Percentiles rank a stretch among this genome's conserved stretches.
phyloP scores from a whole-genome alignment of 768 basidiomycete genomes.

The Tephrocybe sp. region DNA sequence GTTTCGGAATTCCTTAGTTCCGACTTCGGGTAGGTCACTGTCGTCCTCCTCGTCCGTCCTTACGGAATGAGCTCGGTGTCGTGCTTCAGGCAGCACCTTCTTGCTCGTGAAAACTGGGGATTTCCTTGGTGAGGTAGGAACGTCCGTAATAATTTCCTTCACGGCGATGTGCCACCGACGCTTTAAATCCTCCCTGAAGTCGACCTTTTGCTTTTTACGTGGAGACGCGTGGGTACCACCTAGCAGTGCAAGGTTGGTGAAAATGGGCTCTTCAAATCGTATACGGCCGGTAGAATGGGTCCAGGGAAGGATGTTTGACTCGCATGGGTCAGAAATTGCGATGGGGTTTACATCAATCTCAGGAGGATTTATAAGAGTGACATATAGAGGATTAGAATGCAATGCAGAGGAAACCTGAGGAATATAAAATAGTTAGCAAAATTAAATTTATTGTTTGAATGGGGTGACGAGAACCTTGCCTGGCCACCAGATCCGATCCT shows the following conservation, averaged over 20 bases:
- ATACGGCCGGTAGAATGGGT: constrained; percentile 25
- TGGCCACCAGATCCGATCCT: constrained; percentile 65
- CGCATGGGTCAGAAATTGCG: constrained; percentile 30
- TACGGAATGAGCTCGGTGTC: neutral
- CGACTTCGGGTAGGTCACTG: constrained; percentile 36
- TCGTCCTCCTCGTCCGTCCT: constrained; percentile 35
- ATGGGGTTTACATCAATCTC: constrained; percentile 25
- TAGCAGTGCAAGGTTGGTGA: constrained; percentile 13
- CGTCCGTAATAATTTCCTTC: constrained; percentile 26
- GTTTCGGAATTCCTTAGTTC: constrained; percentile 13
- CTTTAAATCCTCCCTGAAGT: constrained; percentile 25
- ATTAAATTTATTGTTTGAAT: constrained; percentile 1
- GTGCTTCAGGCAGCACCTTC: neutral
- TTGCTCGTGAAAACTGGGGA: neutral
- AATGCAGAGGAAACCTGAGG: constrained; percentile 17
- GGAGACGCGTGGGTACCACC: constrained; percentile 30
- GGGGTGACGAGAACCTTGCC: constrained; percentile 44
- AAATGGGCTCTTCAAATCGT: constrained; percentile 44
- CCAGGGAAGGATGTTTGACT: constrained; percentile 38
- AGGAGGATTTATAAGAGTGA: constrained; percentile 20
- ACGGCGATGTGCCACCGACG: constrained; percentile 48
- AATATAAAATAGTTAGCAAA: constrained; percentile 5
- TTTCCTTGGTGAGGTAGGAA: neutral
- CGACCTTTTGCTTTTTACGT: constrained; percentile 41
- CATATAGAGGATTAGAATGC: constrained; percentile 19